A percentile compares a stretch with the other conserved stretches of the same genome.
These are phyloP conservation scores for Chlorella ohadii DNA, from an alignment of 139 green algal genomes.

Conservation along the genomic window DNA sequence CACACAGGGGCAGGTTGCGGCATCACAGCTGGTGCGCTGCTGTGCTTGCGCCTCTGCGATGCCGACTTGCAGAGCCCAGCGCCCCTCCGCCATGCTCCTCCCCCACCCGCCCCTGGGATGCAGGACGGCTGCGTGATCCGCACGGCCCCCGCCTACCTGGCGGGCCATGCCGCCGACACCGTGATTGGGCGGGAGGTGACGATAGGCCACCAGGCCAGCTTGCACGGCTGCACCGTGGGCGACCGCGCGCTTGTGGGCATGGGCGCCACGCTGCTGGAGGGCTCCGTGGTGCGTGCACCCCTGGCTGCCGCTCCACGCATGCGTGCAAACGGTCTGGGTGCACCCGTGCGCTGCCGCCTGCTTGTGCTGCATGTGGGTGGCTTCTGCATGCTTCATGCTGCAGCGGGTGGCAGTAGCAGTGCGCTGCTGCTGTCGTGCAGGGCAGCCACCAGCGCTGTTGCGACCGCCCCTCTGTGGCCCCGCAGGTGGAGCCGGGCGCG, in stretches of 20 bases:
- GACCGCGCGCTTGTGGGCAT: constrained; percentile 95
- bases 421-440: not conserved
- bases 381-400: too few species aligned
- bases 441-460: not conserved
- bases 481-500: constrained; percentile 74
- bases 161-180: constrained; percentile 43
- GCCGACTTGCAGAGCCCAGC: too few species aligned
- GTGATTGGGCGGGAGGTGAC: constrained; percentile 92
- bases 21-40: too few species aligned
- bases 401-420: too few species aligned
- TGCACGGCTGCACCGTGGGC: constrained; percentile 92
- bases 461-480: not conserved
- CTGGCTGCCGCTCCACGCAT: too few species aligned
- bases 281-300: constrained; percentile 37
- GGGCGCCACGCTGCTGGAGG: constrained; percentile 88
- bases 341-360: not conserved
- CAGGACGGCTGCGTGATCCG: constrained; percentile 90
- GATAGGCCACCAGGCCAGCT: constrained; percentile 79
- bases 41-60: too few species aligned
- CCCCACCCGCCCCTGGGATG: too few species aligned
- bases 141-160: constrained; percentile 30
- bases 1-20: too few species aligned
- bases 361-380: not conserved
- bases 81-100: too few species aligned
- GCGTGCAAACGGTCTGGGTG: too few species aligned